These are phyloP conservation scores for Crithidia sp. DNA, from an alignment of 208 protist species.

Conservation along the genomic window DNA sequence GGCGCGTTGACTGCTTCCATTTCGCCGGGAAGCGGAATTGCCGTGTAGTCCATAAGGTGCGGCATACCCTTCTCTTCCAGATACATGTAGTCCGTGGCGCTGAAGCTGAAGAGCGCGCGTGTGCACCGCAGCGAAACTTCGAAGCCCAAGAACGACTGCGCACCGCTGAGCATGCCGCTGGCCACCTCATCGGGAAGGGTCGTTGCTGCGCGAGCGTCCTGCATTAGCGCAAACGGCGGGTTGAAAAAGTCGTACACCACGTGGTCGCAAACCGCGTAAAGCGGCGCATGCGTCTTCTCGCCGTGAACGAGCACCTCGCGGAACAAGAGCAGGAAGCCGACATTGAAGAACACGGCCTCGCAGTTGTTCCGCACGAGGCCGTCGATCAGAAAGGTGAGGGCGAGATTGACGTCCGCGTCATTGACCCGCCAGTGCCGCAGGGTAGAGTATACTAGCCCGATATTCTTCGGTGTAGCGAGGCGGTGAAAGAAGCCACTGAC, in stretches of 20 bases:
- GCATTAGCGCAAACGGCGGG: constrained; percentile 61
- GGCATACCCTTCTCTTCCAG: constrained; percentile 83
- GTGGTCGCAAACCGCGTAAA: constrained; percentile 81
- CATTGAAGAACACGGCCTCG: constrained; percentile 72
- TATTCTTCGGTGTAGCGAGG: constrained; percentile 69
- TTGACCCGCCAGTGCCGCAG: constrained; percentile 83
- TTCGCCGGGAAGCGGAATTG: constrained; percentile 41
- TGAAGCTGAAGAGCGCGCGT: constrained; percentile 80
- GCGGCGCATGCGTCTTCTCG: constrained; percentile 63
- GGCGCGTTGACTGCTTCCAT: not conserved
- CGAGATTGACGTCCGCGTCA: constrained; percentile 81
- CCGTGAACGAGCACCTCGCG: constrained; percentile 74
- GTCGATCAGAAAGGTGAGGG: constrained; percentile 76
- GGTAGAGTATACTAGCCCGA: constrained; percentile 64
- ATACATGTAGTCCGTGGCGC: constrained; percentile 74
- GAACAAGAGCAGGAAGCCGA: constrained; percentile 76
- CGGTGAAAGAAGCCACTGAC: constrained; percentile 76
- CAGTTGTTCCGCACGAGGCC: constrained; percentile 56
- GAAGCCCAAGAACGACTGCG: constrained; percentile 84
- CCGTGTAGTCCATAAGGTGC: constrained; percentile 58
- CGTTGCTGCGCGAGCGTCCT: constrained; percentile 43
- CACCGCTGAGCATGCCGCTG: constrained; percentile 53
- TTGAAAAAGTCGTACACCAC: constrained; percentile 91
- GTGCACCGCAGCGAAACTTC: constrained; percentile 85
- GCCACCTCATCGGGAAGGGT: constrained; percentile 32